Conservation (phyloP, 371 early-diverging fungal species). For the Blyttiomyces sp. region DNA sequence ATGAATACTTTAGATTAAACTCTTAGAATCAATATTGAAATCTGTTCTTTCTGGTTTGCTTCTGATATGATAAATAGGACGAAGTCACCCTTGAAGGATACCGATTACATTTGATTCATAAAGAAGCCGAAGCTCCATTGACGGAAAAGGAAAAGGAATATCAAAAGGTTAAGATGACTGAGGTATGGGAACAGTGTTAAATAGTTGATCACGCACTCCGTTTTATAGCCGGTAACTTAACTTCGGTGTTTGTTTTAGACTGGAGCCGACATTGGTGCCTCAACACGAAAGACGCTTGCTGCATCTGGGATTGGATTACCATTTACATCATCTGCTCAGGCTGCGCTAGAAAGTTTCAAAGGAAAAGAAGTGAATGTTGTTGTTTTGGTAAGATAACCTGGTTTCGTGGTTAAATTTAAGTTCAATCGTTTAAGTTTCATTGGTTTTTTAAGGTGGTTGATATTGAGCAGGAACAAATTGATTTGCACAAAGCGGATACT, state of each 20-base stretch:
- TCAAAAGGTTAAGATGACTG: conserved; percentile 61
- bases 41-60: background rate
- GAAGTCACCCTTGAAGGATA: conserved; percentile 72
- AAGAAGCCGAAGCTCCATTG: conserved; percentile 73
- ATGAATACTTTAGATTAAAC: too few species aligned
- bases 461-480: conserved; percentile 55
- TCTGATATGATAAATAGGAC: too few species aligned
- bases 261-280: conserved; percentile 28
- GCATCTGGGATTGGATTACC: conserved; percentile 49
- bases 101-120: conserved; percentile 63
- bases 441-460: conserved; percentile 16
- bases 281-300: conserved; percentile 45
- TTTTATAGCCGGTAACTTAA: background rate
- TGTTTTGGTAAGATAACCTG: conserved; percentile 50
- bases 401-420: too few species aligned
- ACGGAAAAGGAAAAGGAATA: conserved; percentile 77
- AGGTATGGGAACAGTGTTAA: background rate
- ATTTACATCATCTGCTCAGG: conserved; percentile 53
- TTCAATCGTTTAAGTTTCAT: background rate
- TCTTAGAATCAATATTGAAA: too few species aligned
- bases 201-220: background rate
- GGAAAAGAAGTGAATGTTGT: conserved; percentile 60
- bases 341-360: conserved; percentile 55
- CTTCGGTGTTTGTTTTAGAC: conserved; percentile 29
- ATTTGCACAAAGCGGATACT: conserved; percentile 42